Evolutionary conservation across 164 flowering plant species (phyloP).

Genomic region (Dillenia suffruticosa): DNA sequence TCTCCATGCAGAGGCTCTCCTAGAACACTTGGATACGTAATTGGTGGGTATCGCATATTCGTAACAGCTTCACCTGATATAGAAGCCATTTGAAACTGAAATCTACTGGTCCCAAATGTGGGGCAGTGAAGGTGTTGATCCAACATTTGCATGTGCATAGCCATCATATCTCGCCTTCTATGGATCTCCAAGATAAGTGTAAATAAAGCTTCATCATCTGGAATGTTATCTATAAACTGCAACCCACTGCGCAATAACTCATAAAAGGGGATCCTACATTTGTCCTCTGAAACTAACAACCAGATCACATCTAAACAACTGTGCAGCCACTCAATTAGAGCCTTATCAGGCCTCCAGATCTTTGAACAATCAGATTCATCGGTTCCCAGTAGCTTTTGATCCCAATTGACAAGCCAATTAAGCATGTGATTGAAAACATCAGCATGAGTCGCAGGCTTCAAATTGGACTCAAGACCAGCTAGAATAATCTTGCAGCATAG

Average conservation of each 20-base stretch:
- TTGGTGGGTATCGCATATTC: conserved; percentile 75
- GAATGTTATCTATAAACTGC: conserved; percentile 89
- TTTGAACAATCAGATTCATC: conserved; percentile 56
- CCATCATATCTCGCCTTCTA: conserved; percentile 96
- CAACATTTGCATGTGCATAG: conserved; percentile 97
- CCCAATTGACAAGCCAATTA: conserved; percentile 94
- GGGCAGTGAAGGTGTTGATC: conserved; percentile 99
- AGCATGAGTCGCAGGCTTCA: conserved; percentile 88
- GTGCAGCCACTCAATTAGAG: conserved; percentile 76
- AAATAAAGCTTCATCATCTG: conserved; percentile 95
- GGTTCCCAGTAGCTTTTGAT: conserved; percentile 52
- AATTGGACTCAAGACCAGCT: conserved; percentile 58
- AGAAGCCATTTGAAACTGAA: conserved; percentile 56
- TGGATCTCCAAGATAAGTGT: conserved; percentile 91
- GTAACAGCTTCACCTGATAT: conserved; percentile 57
- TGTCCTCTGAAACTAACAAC: conserved; percentile 86
- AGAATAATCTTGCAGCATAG: conserved; percentile 91
- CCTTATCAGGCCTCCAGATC: conserved; percentile 66
- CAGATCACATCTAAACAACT: conserved; percentile 93
- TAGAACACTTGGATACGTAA: conserved; percentile 93
- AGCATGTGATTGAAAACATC: conserved; percentile 76
- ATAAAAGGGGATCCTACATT: conserved; percentile 92
- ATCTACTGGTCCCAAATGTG: conserved; percentile 84
- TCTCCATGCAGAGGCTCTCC: conserved; percentile 99
- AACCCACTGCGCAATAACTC: conserved; percentile 87